Evolutionary conservation across 2,329 filamentous ascomycete species (phyloP).

Genomic region (Cladobotryum protrusum): DNA sequence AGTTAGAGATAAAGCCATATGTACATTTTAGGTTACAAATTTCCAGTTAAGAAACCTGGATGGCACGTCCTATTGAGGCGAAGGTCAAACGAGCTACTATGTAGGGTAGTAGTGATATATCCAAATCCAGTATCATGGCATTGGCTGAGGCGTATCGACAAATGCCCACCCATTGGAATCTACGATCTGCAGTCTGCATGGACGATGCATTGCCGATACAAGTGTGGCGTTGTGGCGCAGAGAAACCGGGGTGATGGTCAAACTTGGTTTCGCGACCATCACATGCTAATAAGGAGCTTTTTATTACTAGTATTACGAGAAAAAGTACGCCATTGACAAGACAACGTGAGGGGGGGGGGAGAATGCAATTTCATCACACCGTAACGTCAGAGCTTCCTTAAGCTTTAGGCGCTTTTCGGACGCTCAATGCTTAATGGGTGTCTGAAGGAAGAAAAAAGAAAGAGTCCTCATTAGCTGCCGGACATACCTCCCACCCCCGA

Average conservation of each 20-base stretch:
- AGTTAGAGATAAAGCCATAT: no score
- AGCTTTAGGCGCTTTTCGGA: background rate
- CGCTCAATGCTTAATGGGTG: background rate
- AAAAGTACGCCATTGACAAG: no score
- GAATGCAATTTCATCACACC: conserved; percentile 6
- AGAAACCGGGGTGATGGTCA: no score
- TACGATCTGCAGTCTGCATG: background rate
- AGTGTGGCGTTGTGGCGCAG: conserved; percentile 9
- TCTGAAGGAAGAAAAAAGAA: background rate
- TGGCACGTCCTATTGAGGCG: no score
- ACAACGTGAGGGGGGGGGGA: background rate
- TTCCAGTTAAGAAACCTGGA: no score
- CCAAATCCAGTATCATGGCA: no score
- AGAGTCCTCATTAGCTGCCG: background rate
- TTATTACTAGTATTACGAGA: no score
- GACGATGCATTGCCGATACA: background rate
- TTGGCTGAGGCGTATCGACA: no score
- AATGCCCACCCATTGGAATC: no score
- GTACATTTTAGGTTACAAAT: no score
- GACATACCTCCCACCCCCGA: background rate
- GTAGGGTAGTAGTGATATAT: no score
- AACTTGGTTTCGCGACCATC: conserved; percentile 8
- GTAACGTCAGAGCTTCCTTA: background rate
- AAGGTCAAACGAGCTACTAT: no score
- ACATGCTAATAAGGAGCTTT: conserved; percentile 5